Evolutionary conservation across 83 land plant genomes (phyloP), one percentile per base, ranked within the genome.

Genomic region (Picea abies): DNA sequence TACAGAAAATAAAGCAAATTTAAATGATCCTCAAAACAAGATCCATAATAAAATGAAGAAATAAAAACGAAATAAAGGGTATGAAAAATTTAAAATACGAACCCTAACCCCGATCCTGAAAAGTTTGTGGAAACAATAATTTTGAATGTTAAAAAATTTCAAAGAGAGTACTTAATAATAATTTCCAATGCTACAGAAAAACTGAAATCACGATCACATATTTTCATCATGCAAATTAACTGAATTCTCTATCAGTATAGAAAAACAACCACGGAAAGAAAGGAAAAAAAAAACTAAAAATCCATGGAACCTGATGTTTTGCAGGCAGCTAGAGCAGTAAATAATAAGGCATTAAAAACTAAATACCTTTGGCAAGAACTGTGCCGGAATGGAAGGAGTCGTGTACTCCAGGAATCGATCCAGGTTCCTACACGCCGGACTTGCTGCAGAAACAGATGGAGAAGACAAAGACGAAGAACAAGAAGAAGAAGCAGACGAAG

Each of bases 371-470:
- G 91, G 80, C 12, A 92, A 68, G 47, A 78, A 64, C 62, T 85
- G 91, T 14, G 90, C 89, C 20, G 82, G 86, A 17, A 90, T 90
- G 16, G 66, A 0, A 9, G 94, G 94, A 56, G 89, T 90, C 10
- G 87, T 88, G 49, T 63, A 76, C 82, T 86, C 84, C 86, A 92
- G 79, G 82, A 92, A 90, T 76, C 90, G 84, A 79, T 92, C 89
- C 73, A 92, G 83, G 82, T 92, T 90, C 12, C 91, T 73, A 16
- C 60, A 60, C 41, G 9, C 26, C 52, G 77, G 32, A 23, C 41
- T 56, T 58, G 17, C 25, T 11, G 29, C 20, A 39, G 81, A 44
- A n/a, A 22, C 26, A n/a, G 69, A 60, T 1, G 20, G 11, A 2
- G 81, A 76, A 26, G 79, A 19, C 76, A 79, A 68, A n/a, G 65